phyloP scores from a whole-genome alignment of 257 asterid species.

The Solanum peruvianum region DNA sequence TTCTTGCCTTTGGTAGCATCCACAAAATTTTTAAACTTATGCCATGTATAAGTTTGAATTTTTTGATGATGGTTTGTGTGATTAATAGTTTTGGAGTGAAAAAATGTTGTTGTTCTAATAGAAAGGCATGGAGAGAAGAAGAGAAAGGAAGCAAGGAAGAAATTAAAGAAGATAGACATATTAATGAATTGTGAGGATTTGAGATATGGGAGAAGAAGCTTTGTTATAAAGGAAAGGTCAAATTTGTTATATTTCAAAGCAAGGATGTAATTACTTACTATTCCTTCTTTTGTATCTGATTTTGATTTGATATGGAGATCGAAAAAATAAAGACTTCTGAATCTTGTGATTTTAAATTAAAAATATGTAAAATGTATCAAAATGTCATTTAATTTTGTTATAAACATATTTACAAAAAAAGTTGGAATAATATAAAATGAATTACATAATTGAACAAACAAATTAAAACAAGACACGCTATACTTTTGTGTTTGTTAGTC shows the following conservation, averaged over 20 bases:
- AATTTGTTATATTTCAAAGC: not conserved
- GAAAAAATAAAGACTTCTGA: no score
- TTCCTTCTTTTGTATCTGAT: not conserved
- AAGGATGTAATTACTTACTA: not conserved
- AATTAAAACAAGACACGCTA: not conserved
- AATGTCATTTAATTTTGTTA: no score
- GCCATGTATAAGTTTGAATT: constrained; percentile 18
- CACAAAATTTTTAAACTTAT: constrained; percentile 24
- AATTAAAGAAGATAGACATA: constrained; percentile 19
- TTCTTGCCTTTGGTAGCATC: constrained; percentile 33
- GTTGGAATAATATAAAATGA: no score
- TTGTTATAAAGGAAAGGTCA: constrained; percentile 15
- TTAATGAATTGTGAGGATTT: not conserved
- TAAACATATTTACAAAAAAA: no score
- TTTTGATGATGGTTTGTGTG: not conserved
- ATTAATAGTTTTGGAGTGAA: not conserved
- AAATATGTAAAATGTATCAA: no score
- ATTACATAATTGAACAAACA: not conserved
- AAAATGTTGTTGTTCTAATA: constrained; percentile 22
- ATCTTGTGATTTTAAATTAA: no score
- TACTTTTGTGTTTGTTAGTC: not conserved
- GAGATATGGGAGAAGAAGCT: constrained; percentile 3
- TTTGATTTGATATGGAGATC: not conserved
- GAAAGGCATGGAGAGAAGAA: constrained; percentile 11
- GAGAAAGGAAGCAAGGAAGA: constrained; percentile 15